Percentiles rank a stretch among this genome's conserved stretches.
These are phyloP conservation scores for Boletus reticulatus DNA, from an alignment of 768 basidiomycete species.

Conservation along the genomic window DNA sequence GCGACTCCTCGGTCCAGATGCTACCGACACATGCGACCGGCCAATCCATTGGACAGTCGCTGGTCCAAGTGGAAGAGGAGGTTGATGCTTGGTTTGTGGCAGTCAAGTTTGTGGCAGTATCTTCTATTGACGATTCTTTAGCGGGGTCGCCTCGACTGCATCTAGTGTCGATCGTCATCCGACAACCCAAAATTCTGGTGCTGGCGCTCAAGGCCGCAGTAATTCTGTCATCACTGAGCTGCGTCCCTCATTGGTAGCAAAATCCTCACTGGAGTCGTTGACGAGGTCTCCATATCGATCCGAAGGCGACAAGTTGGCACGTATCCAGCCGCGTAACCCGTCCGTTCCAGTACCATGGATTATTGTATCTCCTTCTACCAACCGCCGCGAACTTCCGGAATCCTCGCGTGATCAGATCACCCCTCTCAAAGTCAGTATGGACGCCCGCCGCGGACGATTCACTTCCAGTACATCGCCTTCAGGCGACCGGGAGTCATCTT, in stretches of 20 bases:
- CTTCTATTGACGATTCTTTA: slow-evolving; percentile 4
- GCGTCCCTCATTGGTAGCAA: neutral
- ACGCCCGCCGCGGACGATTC: neutral
- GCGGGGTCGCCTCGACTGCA: neutral
- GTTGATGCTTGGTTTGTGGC: slow-evolving; percentile 10
- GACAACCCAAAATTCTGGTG: neutral
- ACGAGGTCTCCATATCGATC: neutral
- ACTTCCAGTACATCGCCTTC: neutral
- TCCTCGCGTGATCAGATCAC: neutral
- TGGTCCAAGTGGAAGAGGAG: neutral
- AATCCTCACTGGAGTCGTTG: neutral
- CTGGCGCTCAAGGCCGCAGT: neutral
- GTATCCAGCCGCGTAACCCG: neutral
- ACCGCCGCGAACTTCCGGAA: neutral
- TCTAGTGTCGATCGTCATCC: neutral
- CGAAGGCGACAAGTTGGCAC: neutral
- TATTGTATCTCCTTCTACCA: neutral
- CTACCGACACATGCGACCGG: neutral
- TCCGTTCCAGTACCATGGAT: neutral
- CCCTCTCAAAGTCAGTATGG: neutral
- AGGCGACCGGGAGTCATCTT: neutral
- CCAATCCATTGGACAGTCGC: neutral
- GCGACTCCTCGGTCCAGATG: neutral
- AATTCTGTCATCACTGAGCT: neutral
- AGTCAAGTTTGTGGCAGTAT: neutral